Evolutionary conservation across 2,329 filamentous ascomycete species (phyloP).

Genomic region (Zasmidium angulare): DNA sequence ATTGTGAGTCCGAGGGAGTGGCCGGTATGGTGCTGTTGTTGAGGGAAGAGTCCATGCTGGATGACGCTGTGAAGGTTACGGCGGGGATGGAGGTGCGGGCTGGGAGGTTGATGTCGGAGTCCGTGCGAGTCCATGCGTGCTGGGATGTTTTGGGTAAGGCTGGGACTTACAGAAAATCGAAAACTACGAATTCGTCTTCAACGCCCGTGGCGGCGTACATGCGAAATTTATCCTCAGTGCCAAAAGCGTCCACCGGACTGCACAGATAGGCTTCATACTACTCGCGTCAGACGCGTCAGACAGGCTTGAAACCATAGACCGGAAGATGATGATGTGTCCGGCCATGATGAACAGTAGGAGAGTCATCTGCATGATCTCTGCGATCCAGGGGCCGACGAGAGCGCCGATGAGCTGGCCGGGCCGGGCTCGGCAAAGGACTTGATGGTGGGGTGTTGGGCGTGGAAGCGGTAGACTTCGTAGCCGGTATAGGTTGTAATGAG

Average conservation of each 20-base stretch:
- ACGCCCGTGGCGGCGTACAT: constrained; percentile 61
- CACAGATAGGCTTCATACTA: constrained; percentile 63
- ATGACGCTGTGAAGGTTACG: constrained; percentile 64
- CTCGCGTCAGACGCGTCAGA: constrained; percentile 21
- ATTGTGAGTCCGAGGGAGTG: neutral
- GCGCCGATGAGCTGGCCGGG: constrained; percentile 64
- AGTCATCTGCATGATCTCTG: constrained; percentile 61
- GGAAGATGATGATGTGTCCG: constrained; percentile 70
- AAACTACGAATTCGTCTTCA: constrained; percentile 62
- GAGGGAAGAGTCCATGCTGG: constrained; percentile 37
- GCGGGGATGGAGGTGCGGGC: constrained; percentile 63
- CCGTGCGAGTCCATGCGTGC: constrained; percentile 14
- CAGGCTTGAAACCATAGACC: constrained; percentile 66
- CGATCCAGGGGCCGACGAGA: constrained; percentile 59
- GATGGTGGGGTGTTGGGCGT: constrained; percentile 54
- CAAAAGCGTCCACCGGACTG: constrained; percentile 48
- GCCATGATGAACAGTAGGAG: constrained; percentile 69
- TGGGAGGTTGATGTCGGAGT: constrained; percentile 26
- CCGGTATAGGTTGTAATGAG: constrained; percentile 61
- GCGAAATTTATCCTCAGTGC: constrained; percentile 61
- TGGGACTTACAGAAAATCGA: constrained; percentile 55
- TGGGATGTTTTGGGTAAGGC: too few relatives aligned
- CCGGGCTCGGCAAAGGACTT: constrained; percentile 67
- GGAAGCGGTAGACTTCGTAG: constrained; percentile 60
- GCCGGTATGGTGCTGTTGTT: neutral